phyloP scores from a whole-genome alignment of 2,329 filamentous ascomycete species.

The Aschersonia sp. region DNA sequence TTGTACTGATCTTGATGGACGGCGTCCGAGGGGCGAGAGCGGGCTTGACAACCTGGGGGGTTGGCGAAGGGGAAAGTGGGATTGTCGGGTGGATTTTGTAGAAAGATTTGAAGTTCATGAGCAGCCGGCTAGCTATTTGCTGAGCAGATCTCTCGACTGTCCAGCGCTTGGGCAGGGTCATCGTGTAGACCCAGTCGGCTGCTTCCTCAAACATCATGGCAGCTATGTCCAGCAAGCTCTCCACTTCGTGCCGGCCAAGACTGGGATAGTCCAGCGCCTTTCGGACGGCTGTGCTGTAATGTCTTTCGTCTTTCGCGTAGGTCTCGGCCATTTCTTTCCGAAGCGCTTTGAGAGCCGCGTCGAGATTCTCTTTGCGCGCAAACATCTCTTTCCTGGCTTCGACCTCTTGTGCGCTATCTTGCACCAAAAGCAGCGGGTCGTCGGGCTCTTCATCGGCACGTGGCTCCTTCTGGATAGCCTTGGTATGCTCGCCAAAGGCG shows the following conservation, averaged over 20 bases:
- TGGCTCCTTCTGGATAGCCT: conserved; percentile 25
- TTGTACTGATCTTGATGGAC: conserved; percentile 25
- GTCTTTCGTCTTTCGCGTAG: conserved; percentile 20
- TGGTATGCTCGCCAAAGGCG: conserved; percentile 45
- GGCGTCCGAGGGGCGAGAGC: conserved; percentile 14
- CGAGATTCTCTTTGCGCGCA: conserved; percentile 48
- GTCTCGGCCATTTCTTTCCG: conserved; percentile 29
- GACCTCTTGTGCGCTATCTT: conserved; percentile 31
- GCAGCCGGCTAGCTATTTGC: conserved; percentile 19
- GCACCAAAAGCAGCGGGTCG: conserved; percentile 22
- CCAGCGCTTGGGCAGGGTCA: conserved; percentile 27
- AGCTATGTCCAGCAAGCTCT: conserved; percentile 27
- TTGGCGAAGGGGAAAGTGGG: conserved; percentile 9
- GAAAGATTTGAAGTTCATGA: conserved; percentile 23
- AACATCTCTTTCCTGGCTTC: conserved; percentile 48
- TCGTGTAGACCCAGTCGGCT: conserved; percentile 23
- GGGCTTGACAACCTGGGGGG: conserved; percentile 13
- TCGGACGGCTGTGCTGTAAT: conserved; percentile 26
- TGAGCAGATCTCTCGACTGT: conserved; percentile 19
- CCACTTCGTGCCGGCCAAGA: conserved; percentile 25
- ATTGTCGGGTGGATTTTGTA: conserved; percentile 20
- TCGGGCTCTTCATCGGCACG: conserved; percentile 18
- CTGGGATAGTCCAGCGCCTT: conserved; percentile 24
- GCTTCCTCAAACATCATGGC: conserved; percentile 32
- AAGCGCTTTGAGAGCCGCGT: conserved; percentile 33